Evolutionary conservation across 768 basidiomycete species (phyloP), one percentile per base, ranked within the genome.

Genomic region (Boletus vinaceobasis): DNA sequence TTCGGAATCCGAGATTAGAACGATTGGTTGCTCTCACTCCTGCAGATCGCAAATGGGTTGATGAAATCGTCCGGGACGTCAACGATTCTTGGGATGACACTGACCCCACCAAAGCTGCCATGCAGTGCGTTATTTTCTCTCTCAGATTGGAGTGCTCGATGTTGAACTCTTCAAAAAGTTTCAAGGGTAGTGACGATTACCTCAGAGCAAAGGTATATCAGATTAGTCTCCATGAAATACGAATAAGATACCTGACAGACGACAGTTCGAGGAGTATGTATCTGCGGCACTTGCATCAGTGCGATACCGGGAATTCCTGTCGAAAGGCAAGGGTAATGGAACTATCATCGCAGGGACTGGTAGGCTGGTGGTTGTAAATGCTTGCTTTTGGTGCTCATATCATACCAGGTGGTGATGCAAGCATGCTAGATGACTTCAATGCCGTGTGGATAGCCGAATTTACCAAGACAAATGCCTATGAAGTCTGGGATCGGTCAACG

Each of bases 31-130:
- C 82, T 6, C 73, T 99, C 60, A 98, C 96, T 2, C 77, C 97
- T 0, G 93, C 95, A 1, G 97, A 98, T 69, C 77, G 96, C 55
- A 95, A 91, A 70, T 99, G 97, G 97, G 92, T 98, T 82, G 95
- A 98, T 65, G 93, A 96, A 61, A 85, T 96, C 52, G 81, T 95
- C 38, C 83, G 79, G 50, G 91, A 93, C 57, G 92, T 96, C 11
- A 91, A 91, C 57, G 85, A 89, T 48, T 80, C 80, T 8, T 95
- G 88, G 87, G 80, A 83, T 53, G 82, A 85, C 5, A 74, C 74
- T 10, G 87, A 89, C 59, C 80, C 86, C 1, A 73, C 72, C 5
- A 76, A 77, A 51, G 77, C 72, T 14, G 79, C 78, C 29, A 82
- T 94, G 79, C 84, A 85, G 85, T 90, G 61, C 45, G 86, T 78